Conservation (phyloP, 768 basidiomycete species). For the Boletus tomentosulus region DNA sequence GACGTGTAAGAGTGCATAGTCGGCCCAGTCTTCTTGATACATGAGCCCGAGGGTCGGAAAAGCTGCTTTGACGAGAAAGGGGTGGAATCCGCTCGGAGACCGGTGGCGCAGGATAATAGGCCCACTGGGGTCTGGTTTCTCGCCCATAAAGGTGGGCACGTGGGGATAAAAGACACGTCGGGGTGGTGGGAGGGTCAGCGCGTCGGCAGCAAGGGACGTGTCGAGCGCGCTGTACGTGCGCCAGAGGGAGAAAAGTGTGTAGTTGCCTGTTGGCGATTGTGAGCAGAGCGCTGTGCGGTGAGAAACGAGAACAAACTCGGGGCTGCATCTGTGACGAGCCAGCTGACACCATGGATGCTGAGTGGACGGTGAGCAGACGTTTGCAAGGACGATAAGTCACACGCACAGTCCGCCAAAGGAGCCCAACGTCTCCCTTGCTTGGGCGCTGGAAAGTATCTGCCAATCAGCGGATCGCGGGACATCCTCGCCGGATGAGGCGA, state of each 20-base stretch:
- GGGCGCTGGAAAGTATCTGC: slow-evolving; percentile 49
- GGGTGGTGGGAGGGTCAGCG: slow-evolving; percentile 57
- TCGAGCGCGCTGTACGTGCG: slow-evolving; percentile 68
- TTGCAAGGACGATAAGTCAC: slow-evolving; percentile 12
- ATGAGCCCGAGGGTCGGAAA: slow-evolving; percentile 66
- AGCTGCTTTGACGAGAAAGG: slow-evolving; percentile 65
- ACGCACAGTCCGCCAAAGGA: slow-evolving; percentile 49
- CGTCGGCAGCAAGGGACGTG: slow-evolving; percentile 39
- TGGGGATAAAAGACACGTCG: slow-evolving; percentile 74
- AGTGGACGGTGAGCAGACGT: not conserved
- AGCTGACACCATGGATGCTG: slow-evolving; percentile 67
- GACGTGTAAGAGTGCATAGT: slow-evolving; percentile 60
- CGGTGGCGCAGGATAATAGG: slow-evolving; percentile 38
- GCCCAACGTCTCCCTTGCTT: slow-evolving; percentile 49
- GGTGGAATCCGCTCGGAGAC: slow-evolving; percentile 64
- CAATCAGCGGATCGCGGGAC: slow-evolving; percentile 51
- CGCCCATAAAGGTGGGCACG: slow-evolving; percentile 54
- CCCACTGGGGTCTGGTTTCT: slow-evolving; percentile 27
- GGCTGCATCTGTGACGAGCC: slow-evolving; percentile 53
- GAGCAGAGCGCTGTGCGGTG: not conserved
- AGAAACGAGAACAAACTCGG: slow-evolving; percentile 40
- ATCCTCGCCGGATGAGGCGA: slow-evolving; percentile 39
- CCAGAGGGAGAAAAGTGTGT: slow-evolving; percentile 75
- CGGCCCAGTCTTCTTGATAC: slow-evolving; percentile 74
- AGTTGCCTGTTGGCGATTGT: slow-evolving; percentile 42